Evolutionary conservation across 805 yeast species (phyloP), one percentile per base, ranked within the genome.

Genomic region (Saccharomycopsis fibuligera): DNA sequence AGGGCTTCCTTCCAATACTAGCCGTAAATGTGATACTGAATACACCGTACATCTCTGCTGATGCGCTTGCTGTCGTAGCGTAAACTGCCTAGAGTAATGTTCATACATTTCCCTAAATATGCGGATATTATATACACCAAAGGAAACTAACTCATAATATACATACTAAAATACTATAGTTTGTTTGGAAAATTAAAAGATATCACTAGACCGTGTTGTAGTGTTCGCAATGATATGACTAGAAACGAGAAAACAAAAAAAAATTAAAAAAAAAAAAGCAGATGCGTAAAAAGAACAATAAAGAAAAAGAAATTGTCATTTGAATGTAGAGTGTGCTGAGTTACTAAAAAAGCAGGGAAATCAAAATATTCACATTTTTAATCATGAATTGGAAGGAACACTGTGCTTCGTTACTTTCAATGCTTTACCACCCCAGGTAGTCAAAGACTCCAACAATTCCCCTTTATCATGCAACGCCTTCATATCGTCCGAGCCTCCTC

Each of bases 401-500:
- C 74, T 77, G 17, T 72, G 63, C 58, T 73, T 75, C 48, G 66
- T 68, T 5, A 76, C 78, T 48, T 68, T 68, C 37, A 78, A 65
- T 30, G 64, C 68, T 58, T 75, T 72, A 3, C 71, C 74, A 21
- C 84, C 82, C 95, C 95, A 86, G n/a, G 64, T 63, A 38, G 65
- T 68, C 59, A 89, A 68, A 46, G 64, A 64, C 1, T 68, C 67
- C 25, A 76, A 68, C 49, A 91, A 70, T 44, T 65, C 67, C 27
- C 81, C 83, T 1, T 72, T 67, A 19, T 72, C 68, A 59, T 86
- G 89, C 49, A 87, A 67, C 30, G 67, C 71, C 23, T 64, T 69
- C 62, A 93, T 78, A 48, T 90, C 97, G 63, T 88, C 96, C 36
- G 79, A 78, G 2, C 99, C 99, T 35, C 99, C 99, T 56, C 85